These are phyloP conservation scores for Xylaria sp. DNA, from an alignment of 2,329 filamentous ascomycete genomes.

Conservation along the genomic window DNA sequence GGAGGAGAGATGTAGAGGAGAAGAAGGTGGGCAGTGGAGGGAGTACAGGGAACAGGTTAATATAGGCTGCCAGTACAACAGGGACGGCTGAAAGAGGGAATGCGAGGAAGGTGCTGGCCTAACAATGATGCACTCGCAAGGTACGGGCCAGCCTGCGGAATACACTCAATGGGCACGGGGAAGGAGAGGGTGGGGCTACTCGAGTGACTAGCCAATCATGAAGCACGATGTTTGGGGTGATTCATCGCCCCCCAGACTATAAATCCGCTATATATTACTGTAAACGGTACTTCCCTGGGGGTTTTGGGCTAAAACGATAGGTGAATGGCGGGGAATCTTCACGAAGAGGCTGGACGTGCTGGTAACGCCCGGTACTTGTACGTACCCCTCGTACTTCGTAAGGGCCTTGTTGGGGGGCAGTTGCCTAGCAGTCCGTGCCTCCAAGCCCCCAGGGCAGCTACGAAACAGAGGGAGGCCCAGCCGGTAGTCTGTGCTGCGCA, in stretches of 20 bases:
- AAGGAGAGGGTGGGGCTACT: constrained; percentile 17
- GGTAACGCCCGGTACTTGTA: background rate
- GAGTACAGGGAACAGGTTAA: constrained; percentile 12
- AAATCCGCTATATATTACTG: background rate
- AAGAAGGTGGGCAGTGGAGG: constrained; percentile 4
- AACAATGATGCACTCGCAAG: too few species aligned
- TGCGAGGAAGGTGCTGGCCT: constrained; percentile 25
- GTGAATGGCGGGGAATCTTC: constrained; percentile 27
- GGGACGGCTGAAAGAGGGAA: constrained; percentile 12
- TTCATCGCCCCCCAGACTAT: constrained; percentile 22
- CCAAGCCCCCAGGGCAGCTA: too few species aligned
- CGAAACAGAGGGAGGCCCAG: too few species aligned
- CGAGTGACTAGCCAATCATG: constrained; percentile 22
- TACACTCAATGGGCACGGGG: constrained; percentile 25
- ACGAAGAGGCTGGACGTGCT: constrained; percentile 27
- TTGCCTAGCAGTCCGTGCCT: too few species aligned
- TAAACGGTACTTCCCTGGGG: constrained; percentile 3
- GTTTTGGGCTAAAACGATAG: constrained; percentile 13
- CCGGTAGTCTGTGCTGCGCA: too few species aligned
- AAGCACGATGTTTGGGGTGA: constrained; percentile 17
- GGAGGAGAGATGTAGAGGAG: constrained; percentile 17
- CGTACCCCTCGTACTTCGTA: too few species aligned
- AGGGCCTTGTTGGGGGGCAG: too few species aligned
- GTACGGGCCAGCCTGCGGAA: too few species aligned
- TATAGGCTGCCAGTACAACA: constrained; percentile 22